A percentile compares a stretch with the other conserved stretches of the same genome.
Conservation (phyloP, 441 rosid genomes). For the Pelargonium myrrhifolium region DNA sequence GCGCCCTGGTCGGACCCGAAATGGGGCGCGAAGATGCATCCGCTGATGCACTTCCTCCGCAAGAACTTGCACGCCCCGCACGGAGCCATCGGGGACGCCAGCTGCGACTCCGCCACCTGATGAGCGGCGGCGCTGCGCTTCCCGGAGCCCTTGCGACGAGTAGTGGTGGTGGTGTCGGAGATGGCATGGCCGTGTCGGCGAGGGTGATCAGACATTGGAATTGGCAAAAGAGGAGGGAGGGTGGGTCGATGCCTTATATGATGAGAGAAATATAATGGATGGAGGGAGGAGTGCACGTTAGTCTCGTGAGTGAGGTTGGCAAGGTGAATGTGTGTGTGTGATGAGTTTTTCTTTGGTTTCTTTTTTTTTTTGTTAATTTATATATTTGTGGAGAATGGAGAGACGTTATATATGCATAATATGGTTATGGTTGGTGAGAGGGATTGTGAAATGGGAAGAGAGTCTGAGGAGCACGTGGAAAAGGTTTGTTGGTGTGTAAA, state of each 20-base stretch:
- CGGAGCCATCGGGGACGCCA: slow-evolving; percentile 36
- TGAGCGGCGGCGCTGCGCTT: slow-evolving; percentile 24
- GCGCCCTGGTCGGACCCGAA: slow-evolving; percentile 81
- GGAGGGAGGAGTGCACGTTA: slow-evolving; percentile 58
- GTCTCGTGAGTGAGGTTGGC: slow-evolving; percentile 69
- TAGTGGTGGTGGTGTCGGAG: slow-evolving; percentile 26
- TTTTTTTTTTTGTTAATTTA: slow-evolving; percentile 9
- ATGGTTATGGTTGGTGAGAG: slow-evolving; percentile 27
- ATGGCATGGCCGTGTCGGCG: slow-evolving; percentile 22
- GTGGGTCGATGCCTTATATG: too few relatives aligned
- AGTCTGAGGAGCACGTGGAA: slow-evolving; percentile 38
- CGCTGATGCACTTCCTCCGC: slow-evolving; percentile 70
- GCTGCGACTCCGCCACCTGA: slow-evolving; percentile 13
- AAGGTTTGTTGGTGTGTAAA: slow-evolving; percentile 18
- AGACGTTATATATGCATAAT: slow-evolving; percentile 4
- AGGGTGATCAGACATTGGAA: slow-evolving; percentile 5
- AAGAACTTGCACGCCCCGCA: slow-evolving; percentile 91
- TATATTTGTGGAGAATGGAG: neutral
- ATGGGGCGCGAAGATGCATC: slow-evolving; percentile 86
- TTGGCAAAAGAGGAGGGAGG: too few relatives aligned
- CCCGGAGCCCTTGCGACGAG: slow-evolving; percentile 37
- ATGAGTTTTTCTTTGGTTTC: slow-evolving; percentile 26
- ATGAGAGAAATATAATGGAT: too few relatives aligned
- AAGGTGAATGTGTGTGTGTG: slow-evolving; percentile 35
- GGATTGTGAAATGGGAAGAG: slow-evolving; percentile 34